Conservation (phyloP, 1,284 basidiomycete genomes). For the Leccinum fallax region DNA sequence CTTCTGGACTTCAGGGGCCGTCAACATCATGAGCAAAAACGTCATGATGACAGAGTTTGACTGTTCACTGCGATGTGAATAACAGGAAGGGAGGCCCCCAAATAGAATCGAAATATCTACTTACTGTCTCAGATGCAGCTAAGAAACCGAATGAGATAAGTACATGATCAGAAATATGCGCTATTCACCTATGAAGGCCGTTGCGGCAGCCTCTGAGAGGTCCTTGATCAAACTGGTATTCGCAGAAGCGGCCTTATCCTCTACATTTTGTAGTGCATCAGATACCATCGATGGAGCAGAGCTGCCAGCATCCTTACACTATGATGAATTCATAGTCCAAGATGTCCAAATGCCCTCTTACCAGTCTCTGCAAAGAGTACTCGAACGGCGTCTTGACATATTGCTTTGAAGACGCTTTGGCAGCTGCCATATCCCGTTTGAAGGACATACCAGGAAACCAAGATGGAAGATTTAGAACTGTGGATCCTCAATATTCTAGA, state of each 20-base stretch:
- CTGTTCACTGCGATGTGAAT: conserved; percentile 10
- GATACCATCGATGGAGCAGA: conserved; percentile 23
- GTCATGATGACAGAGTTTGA: conserved; percentile 23
- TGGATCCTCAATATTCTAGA: neutral
- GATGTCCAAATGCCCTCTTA: conserved; percentile 1
- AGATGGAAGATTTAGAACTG: conserved; percentile 26
- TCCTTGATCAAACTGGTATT: conserved; percentile 10
- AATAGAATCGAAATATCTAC: neutral
- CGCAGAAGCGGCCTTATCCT: conserved; percentile 1
- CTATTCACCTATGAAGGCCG: conserved; percentile 22
- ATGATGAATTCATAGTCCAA: conserved; percentile 1
- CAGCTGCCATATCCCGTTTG: conserved; percentile 13
- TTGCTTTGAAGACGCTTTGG: conserved; percentile 10
- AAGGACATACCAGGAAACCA: conserved; percentile 28
- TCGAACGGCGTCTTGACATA: conserved; percentile 27
- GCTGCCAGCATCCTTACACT: conserved; percentile 9
- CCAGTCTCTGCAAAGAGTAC: conserved; percentile 18
- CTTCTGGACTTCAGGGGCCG: conserved; percentile 9
- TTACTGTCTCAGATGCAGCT: conserved; percentile 30
- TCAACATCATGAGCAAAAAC: conserved; percentile 26
- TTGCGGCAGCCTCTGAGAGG: conserved; percentile 25
- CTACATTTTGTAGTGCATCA: conserved; percentile 21
- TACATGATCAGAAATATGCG: neutral
- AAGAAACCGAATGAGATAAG: conserved; percentile 2
- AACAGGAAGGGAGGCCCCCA: neutral